Evolutionary conservation across 441 rosid species (phyloP).

Genomic region (Pelargonium australe): DNA sequence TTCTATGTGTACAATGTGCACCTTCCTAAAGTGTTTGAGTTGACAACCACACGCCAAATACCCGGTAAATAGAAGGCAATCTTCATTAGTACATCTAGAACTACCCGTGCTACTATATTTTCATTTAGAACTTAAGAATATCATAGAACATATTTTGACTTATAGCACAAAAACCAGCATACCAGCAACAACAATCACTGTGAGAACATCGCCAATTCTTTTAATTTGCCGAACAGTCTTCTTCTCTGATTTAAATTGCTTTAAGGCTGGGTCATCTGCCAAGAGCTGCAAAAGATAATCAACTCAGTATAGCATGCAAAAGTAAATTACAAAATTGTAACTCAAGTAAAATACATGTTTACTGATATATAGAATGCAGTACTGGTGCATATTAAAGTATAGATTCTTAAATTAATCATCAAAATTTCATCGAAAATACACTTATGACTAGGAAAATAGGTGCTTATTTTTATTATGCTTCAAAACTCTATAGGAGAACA

Average conservation of each 20-base stretch:
- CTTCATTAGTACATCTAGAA: background rate
- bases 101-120: background rate
- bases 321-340: background rate
- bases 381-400: background rate
- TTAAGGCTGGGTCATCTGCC: conserved; percentile 6
- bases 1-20: background rate
- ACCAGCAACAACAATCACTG: background rate
- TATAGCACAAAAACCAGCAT: background rate
- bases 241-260: background rate
- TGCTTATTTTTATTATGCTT: background rate
- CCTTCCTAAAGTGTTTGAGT: background rate
- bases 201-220: conserved; percentile 1
- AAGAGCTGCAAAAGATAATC: background rate
- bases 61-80: background rate
- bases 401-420: background rate
- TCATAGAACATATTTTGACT: background rate
- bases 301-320: background rate
- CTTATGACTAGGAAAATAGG: background rate
- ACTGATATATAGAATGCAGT: background rate
- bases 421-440: background rate
- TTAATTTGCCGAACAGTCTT: background rate
- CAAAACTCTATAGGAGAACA: background rate
- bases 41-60: background rate
- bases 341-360: background rate
- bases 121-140: background rate